Percentiles rank a stretch among this genome's conserved stretches.
These are phyloP conservation scores for Paecilomyces niveus DNA, from an alignment of 2,329 filamentous ascomycete genomes.

Conservation along the genomic window DNA sequence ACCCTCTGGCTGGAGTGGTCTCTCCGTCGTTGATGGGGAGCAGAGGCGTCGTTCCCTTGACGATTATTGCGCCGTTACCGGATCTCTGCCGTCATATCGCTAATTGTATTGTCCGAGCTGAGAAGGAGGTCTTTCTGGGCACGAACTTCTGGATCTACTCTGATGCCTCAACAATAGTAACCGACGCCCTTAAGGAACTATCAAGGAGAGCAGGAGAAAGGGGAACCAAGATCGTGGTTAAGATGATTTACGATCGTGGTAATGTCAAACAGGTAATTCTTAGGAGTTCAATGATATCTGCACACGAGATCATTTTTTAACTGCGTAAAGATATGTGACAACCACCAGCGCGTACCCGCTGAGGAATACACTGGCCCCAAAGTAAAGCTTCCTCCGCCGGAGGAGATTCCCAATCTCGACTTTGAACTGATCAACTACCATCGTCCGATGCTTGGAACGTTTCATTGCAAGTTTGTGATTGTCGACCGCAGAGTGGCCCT, in stretches of 20 bases:
- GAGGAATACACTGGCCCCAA: constrained; percentile 52
- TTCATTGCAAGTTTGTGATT: constrained; percentile 72
- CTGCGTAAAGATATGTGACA: constrained; percentile 44
- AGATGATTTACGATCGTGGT: constrained; percentile 69
- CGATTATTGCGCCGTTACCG: constrained; percentile 60
- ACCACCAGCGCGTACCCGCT: constrained; percentile 54
- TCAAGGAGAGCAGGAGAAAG: constrained; percentile 56
- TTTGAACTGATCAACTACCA: constrained; percentile 69
- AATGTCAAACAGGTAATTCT: constrained; percentile 50
- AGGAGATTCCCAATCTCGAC: constrained; percentile 65
- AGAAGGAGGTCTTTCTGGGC: constrained; percentile 65
- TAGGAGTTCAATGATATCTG: neutral
- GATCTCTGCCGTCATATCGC: constrained; percentile 69
- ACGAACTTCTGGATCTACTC: constrained; percentile 73
- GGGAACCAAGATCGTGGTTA: constrained; percentile 56
- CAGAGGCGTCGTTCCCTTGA: constrained; percentile 59
- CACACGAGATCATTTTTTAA: constrained; percentile 1
- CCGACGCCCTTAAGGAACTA: constrained; percentile 61
- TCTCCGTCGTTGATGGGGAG: constrained; percentile 55
- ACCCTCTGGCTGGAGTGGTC: constrained; percentile 42
- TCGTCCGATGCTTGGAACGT: constrained; percentile 61
- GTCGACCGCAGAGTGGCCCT: constrained; percentile 65
- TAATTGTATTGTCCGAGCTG: constrained; percentile 66
- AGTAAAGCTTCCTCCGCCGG: constrained; percentile 54
- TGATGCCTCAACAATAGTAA: constrained; percentile 60